Conservation (phyloP, 306 rosid genomes). For the Hippophae gyantsensis region DNA sequence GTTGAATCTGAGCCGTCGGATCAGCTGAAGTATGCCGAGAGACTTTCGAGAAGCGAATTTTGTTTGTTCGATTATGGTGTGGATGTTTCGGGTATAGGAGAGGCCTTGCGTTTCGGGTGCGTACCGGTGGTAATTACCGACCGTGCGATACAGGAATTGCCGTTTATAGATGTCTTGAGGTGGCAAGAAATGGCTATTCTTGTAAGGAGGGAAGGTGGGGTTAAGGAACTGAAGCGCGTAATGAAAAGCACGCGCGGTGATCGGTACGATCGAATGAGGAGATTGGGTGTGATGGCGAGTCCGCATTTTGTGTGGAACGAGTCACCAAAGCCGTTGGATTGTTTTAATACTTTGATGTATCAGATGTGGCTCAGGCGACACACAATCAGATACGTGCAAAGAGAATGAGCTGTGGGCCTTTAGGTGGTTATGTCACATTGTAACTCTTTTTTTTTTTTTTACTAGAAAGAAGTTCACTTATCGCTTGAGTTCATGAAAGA, state of each 20-base stretch:
- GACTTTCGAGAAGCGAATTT: constrained; percentile 26
- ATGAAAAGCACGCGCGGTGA: constrained; percentile 25
- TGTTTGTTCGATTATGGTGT: constrained; percentile 39
- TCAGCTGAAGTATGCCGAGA: constrained; percentile 13
- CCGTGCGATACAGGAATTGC: constrained; percentile 41
- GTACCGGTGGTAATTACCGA: constrained; percentile 51
- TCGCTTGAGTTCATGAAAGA: too few species aligned
- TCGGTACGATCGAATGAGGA: constrained; percentile 18
- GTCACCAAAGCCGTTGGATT: constrained; percentile 44
- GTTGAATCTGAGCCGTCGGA: constrained; percentile 31
- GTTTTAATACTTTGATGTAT: constrained; percentile 58
- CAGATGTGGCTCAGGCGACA: constrained; percentile 75
- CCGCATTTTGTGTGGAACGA: constrained; percentile 58
- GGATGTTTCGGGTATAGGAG: constrained; percentile 40
- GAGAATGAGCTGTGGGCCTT: constrained; percentile 4
- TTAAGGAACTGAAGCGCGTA: constrained; percentile 19
- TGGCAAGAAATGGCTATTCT: constrained; percentile 60
- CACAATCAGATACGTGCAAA: constrained; percentile 38
- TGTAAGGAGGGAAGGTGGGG: constrained; percentile 17
- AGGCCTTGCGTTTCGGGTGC: constrained; percentile 48
- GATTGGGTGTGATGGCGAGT: constrained; percentile 39
- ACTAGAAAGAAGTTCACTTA: too few species aligned
- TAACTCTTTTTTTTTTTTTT: too few species aligned
- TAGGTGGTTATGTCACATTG: too few species aligned
- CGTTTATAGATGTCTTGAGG: constrained; percentile 62